These are phyloP conservation scores for Aspergillus ochraceoroseus DNA, from an alignment of 2,329 filamentous ascomycete genomes.

Conservation along the genomic window DNA sequence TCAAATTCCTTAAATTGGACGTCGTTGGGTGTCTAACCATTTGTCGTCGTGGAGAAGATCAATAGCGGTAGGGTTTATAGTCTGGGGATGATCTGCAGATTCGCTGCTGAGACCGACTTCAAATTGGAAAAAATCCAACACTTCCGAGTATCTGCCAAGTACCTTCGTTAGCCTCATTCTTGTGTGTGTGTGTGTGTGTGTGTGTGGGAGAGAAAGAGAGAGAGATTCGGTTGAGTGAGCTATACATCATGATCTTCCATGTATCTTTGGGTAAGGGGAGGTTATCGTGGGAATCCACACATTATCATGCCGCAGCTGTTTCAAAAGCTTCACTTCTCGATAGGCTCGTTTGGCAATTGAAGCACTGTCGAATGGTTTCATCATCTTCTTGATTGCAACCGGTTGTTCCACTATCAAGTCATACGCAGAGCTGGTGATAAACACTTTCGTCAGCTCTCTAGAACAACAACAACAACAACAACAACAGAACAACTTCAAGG, in stretches of 20 bases:
- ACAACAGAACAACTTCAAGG: not conserved
- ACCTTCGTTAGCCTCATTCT: not conserved
- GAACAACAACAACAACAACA: not conserved
- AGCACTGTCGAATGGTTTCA: constrained; percentile 98
- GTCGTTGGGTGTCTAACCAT: not conserved
- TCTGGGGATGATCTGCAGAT: no score
- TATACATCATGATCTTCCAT: constrained; percentile 99
- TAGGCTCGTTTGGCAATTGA: constrained; percentile 97
- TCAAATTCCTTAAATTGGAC: no score
- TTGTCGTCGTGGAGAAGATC: no score
- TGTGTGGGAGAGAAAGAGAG: not conserved
- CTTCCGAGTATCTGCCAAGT: constrained; percentile 81
- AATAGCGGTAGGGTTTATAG: no score
- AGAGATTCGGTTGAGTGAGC: constrained; percentile 5
- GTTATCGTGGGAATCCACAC: constrained; percentile 54
- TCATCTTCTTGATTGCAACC: constrained; percentile 99
- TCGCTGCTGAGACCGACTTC: constrained; percentile 30
- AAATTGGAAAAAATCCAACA: constrained; percentile 95
- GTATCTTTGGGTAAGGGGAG: constrained; percentile 93
- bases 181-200: not conserved
- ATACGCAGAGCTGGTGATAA: constrained; percentile 71
- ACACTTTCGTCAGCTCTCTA: constrained; percentile 1
- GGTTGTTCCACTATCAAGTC: constrained; percentile 95
- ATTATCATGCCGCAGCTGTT: constrained; percentile 95
- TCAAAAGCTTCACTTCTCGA: constrained; percentile 92